Evolutionary conservation across 345 rosid genomes (phyloP), one percentile per base, ranked within the genome.

Genomic region (Melaleuca alternifolia): DNA sequence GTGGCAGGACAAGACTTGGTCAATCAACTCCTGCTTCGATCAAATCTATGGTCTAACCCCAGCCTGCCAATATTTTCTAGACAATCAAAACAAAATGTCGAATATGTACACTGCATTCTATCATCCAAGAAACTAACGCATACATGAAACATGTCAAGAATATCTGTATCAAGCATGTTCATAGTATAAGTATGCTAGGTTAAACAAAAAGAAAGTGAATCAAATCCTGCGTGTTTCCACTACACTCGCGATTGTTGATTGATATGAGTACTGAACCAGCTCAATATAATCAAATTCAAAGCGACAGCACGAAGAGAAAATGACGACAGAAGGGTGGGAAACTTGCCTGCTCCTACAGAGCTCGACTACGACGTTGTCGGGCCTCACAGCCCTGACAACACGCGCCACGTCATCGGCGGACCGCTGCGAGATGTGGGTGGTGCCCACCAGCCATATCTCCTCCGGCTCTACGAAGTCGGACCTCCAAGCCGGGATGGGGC

Each of bases 341-440:
- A 93, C 95, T 94, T 91, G 91, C 98, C 99, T 93, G 98, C 96
- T 95, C 87, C 99, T 90, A 86, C 99, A 97, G 77, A 95, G 98
- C 92, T 96, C 99, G 52, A 96, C 99, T 65, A 95, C 98, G 62
- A 97, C 94, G 87, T 94, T 97, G 87, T 95, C 99, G 1, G 97
- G 99, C 84, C 86, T 89, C 56, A 95, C 89, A 0, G 94, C 91
- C 87, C 92, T 89, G 11, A 96, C 92, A 33, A 96, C 98, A 16
- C 98, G 95, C 71, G 93, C 95, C 53, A 95, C 99, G 16, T 89
- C 89, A 15, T 92, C 85, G 26, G 98, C 94, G 33, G 98, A 95
- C 53, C 90, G 87, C 83, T 54, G 84, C 18, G 96, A 94, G 87
- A 96, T 92, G 88, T 94, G 98, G 28, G 86, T 90, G 53, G 99